Evolutionary conservation across 805 yeast species (phyloP).

Genomic region (Candida oleophila): DNA sequence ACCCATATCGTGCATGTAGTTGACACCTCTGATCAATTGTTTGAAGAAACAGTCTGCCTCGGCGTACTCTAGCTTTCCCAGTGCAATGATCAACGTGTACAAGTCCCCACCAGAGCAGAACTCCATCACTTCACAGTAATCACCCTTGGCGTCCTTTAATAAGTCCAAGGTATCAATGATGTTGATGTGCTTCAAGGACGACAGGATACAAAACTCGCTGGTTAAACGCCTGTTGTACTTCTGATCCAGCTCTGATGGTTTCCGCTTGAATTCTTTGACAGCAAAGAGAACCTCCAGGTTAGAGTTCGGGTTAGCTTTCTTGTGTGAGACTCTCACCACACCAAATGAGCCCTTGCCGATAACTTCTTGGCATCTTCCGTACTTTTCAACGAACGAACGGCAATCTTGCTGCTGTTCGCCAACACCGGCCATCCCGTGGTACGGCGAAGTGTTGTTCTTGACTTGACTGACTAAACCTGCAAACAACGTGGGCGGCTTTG

Average conservation of each 20-base stretch:
- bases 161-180: conserved; percentile 76
- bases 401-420: conserved; percentile 28
- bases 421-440: conserved; percentile 16
- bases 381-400: conserved; percentile 76
- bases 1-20: conserved; percentile 88
- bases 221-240: conserved; percentile 73
- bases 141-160: conserved; percentile 78
- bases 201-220: conserved; percentile 79
- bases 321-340: conserved; percentile 85
- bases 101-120: conserved; percentile 81
- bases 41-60: conserved; percentile 92
- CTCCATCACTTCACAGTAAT: conserved; percentile 84
- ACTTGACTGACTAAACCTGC: conserved; percentile 67
- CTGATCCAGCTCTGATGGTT: conserved; percentile 59
- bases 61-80: conserved; percentile 74
- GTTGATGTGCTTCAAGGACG: conserved; percentile 73
- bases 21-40: conserved; percentile 79
- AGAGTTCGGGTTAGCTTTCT: conserved; percentile 33
- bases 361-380: conserved; percentile 93
- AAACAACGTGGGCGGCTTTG: conserved; percentile 66
- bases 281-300: conserved; percentile 58
- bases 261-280: conserved; percentile 79
- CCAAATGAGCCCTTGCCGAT: conserved; percentile 95
- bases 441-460: conserved; percentile 27
- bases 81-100: conserved; percentile 68